Percentiles rank a stretch among this genome's conserved stretches.
Evolutionary conservation across 768 basidiomycete genomes (phyloP).

Genomic region (Boletus sp.): DNA sequence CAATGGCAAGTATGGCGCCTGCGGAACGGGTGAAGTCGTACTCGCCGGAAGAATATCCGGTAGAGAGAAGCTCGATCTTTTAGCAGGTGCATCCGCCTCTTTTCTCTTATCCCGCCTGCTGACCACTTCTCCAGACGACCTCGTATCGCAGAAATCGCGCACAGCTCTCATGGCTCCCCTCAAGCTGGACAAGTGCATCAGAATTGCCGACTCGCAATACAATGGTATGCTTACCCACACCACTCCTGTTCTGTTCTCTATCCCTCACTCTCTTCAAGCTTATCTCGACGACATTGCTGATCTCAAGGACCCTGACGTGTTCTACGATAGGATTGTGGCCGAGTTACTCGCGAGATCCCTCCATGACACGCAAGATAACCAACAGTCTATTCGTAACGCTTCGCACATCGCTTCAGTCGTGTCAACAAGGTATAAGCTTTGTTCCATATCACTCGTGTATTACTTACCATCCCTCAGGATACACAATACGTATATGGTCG

Average conservation of each 20-base stretch:
- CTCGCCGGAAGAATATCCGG: slow-evolving; percentile 61
- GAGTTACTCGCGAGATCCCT: slow-evolving; percentile 55
- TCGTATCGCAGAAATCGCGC: slow-evolving; percentile 48
- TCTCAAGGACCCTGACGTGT: slow-evolving; percentile 64
- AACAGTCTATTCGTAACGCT: slow-evolving; percentile 37
- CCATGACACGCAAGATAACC: slow-evolving; percentile 23
- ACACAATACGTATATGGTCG: slow-evolving; percentile 79
- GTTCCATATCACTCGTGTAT: background rate
- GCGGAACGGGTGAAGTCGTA: slow-evolving; percentile 66
- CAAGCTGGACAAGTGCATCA: slow-evolving; percentile 56
- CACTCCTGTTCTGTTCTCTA: background rate
- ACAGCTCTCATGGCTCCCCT: slow-evolving; percentile 64
- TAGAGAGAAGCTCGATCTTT: slow-evolving; percentile 74
- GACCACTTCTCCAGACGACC: slow-evolving; percentile 52
- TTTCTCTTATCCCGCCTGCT: background rate
- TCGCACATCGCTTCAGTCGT: slow-evolving; percentile 51
- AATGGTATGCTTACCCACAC: slow-evolving; percentile 45
- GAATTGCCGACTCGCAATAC: slow-evolving; percentile 71
- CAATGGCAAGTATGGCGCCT: slow-evolving; percentile 70
- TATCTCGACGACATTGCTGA: slow-evolving; percentile 68
- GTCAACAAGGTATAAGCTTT: slow-evolving; percentile 48
- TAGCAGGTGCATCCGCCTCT: slow-evolving; percentile 52
- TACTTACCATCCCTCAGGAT: slow-evolving; percentile 44
- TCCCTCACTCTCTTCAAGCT: slow-evolving; percentile 36
- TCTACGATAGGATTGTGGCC: slow-evolving; percentile 50